These are phyloP conservation scores for Puccinia hordei DNA, from an alignment of 1,284 basidiomycete genomes.

Conservation along the genomic window DNA sequence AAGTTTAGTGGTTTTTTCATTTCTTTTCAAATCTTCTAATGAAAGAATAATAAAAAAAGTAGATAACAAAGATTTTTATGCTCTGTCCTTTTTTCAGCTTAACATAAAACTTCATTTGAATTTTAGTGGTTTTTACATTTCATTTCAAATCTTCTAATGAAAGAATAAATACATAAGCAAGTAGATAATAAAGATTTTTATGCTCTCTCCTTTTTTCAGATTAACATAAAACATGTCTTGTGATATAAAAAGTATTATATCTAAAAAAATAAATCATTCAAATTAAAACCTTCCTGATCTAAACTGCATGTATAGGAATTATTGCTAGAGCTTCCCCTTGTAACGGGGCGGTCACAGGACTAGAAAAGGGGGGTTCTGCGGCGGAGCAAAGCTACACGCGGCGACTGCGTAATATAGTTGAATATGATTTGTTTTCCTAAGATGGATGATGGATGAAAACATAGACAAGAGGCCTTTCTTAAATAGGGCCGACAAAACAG, in stretches of 20 bases:
- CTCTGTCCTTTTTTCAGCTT: background rate
- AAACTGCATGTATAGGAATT: too few relatives aligned
- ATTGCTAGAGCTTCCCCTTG: too few relatives aligned
- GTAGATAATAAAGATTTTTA: background rate
- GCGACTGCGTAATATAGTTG: too few relatives aligned
- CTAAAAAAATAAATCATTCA: too few relatives aligned
- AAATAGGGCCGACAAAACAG: too few relatives aligned
- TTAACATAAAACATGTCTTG: background rate
- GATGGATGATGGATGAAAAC: too few relatives aligned
- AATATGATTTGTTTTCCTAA: too few relatives aligned
- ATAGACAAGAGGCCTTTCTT: too few relatives aligned
- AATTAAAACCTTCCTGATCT: too few relatives aligned
- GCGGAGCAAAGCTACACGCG: too few relatives aligned
- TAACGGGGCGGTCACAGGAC: too few relatives aligned
- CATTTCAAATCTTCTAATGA: background rate
- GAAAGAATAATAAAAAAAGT: background rate
- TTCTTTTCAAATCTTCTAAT: background rate
- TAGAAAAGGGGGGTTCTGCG: too few relatives aligned
- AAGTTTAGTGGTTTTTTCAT: background rate
- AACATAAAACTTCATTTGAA: background rate
- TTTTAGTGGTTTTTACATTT: background rate
- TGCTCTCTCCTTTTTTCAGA: background rate
- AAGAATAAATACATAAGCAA: background rate
- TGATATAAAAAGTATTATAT: background rate
- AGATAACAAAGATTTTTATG: background rate